phyloP scores from a whole-genome alignment of 495 filamentous ascomycete species.

The Podospora pseudocomata region DNA sequence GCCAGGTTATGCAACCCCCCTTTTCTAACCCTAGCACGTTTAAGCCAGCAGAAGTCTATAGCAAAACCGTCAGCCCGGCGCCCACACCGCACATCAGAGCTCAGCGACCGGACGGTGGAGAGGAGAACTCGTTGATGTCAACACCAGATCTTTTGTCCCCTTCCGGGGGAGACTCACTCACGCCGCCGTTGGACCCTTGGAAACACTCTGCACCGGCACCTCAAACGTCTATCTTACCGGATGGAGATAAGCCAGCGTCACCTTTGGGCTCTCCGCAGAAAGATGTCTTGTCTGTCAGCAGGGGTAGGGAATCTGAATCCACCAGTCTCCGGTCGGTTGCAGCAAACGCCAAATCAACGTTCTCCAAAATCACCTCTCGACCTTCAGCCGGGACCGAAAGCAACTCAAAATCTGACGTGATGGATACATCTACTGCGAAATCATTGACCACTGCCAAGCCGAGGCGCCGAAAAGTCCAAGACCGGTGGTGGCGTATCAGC shows the following conservation, averaged over 20 bases:
- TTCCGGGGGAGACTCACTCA: not conserved
- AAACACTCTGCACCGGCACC: not conserved
- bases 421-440: not conserved
- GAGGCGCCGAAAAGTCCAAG: constrained; percentile 58
- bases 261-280: not conserved
- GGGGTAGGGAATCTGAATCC: constrained; percentile 34
- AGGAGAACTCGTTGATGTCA: constrained; percentile 23
- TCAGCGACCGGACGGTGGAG: constrained; percentile 8
- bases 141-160: constrained; percentile 16
- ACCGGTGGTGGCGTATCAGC: constrained; percentile 96
- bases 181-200: not conserved
- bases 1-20: constrained; percentile 69
- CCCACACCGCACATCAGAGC: constrained; percentile 42
- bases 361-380: constrained; percentile 36
- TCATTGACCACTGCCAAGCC: constrained; percentile 24
- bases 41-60: constrained; percentile 65
- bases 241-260: too few relatives aligned
- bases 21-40: constrained; percentile 80
- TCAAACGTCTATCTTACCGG: too few relatives aligned
- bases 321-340: constrained; percentile 43
- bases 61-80: constrained; percentile 43
- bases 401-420: not conserved
- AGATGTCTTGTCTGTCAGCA: not conserved
- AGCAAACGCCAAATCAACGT: constrained; percentile 39
- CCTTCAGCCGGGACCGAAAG: constrained; percentile 14